Conservation (phyloP, 306 rosid species). For the Cicer judaicum region DNA sequence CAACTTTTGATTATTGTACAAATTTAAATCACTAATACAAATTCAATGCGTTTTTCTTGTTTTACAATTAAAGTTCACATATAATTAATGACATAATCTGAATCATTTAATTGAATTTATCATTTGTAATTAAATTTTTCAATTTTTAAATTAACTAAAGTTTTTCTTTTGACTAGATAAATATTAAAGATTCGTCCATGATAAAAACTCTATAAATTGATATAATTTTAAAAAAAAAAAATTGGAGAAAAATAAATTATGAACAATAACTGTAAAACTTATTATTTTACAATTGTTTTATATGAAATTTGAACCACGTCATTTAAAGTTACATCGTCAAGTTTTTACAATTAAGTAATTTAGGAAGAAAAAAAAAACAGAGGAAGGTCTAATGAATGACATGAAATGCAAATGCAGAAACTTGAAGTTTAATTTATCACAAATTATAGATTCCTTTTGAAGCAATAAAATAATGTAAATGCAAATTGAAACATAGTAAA, state of each 20-base stretch:
- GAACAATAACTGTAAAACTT: accelerated
- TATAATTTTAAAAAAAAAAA: neutral
- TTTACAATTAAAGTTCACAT: neutral
- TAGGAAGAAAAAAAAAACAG: neutral
- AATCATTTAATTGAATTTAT: neutral
- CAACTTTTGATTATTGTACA: neutral
- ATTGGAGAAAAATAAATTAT: neutral
- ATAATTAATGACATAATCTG: neutral
- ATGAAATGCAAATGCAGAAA: conserved; percentile 39
- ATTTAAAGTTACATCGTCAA: too few species aligned
- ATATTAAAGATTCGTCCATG: neutral
- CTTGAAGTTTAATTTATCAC: neutral
- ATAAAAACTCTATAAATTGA: neutral
- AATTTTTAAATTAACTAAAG: neutral
- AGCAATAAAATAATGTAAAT: conserved; percentile 33
- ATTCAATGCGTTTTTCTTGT: neutral
- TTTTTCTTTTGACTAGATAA: neutral
- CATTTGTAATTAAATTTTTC: neutral
- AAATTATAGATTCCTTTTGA: neutral
- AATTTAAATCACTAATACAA: neutral
- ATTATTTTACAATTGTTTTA: too few species aligned
- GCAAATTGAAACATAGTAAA: neutral
- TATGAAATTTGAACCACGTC: too few species aligned
- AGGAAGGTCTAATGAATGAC: conserved; percentile 13
- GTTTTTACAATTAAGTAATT: neutral